These are phyloP conservation scores for Lactarius indigo DNA, from an alignment of 768 basidiomycete genomes.

Conservation along the genomic window DNA sequence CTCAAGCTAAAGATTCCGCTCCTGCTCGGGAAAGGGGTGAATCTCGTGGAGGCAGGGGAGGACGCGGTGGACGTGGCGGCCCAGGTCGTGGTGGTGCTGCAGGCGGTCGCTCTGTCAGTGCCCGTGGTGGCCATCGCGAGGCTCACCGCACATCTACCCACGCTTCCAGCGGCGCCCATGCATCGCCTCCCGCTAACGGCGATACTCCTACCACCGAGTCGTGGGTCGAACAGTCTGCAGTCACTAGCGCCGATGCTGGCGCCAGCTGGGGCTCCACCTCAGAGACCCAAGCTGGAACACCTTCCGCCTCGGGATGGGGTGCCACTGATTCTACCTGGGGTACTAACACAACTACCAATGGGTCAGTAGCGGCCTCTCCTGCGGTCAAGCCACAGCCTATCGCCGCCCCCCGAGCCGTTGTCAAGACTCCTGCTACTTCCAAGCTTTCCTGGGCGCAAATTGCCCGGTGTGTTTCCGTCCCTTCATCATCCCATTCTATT, in stretches of 20 bases:
- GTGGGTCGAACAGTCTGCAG: slow-evolving; percentile 27
- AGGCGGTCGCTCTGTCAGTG: slow-evolving; percentile 42
- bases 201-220: slow-evolving; percentile 29
- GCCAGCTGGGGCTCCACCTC: slow-evolving; percentile 28
- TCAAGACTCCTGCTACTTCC: slow-evolving; percentile 64
- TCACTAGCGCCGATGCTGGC: slow-evolving; percentile 29
- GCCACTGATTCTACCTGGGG: slow-evolving; percentile 33
- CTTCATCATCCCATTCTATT: not conserved
- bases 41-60: slow-evolving; percentile 61
- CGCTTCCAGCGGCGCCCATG: slow-evolving; percentile 32
- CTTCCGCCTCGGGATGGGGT: slow-evolving; percentile 31
- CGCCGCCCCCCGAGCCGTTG: slow-evolving; percentile 26
- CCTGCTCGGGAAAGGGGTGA: slow-evolving; percentile 46
- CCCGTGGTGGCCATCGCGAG: slow-evolving; percentile 46
- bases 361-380: slow-evolving; percentile 29
- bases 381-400: slow-evolving; percentile 34
- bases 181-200: slow-evolving; percentile 19
- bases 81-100: slow-evolving; percentile 38
- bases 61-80: slow-evolving; percentile 55
- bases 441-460: slow-evolving; percentile 87
- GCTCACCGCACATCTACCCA: slow-evolving; percentile 37
- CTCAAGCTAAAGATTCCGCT: slow-evolving; percentile 50
- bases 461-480: slow-evolving; percentile 52
- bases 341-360: slow-evolving; percentile 30
- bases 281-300: slow-evolving; percentile 29